Evolutionary conservation across 2,329 filamentous ascomycete species (phyloP).

Genomic region (Fusarium transvaalense): DNA sequence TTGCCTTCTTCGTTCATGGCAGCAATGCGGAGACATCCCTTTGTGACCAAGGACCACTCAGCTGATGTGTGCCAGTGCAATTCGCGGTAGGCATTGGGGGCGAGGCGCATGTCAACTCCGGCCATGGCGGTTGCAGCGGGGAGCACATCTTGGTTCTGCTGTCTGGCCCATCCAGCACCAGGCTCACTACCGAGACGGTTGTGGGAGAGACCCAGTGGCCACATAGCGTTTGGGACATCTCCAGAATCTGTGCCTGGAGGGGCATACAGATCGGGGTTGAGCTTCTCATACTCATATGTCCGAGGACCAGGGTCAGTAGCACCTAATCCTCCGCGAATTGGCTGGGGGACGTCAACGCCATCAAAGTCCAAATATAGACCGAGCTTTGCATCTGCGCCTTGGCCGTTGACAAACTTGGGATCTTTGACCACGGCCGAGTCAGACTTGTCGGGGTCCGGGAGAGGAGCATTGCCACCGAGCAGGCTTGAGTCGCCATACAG

Average conservation of each 20-base stretch:
- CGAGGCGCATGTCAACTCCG: conserved; percentile 25
- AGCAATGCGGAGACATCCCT: conserved; percentile 17
- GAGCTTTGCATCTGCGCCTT: conserved; percentile 13
- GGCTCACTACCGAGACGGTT: conserved; percentile 18
- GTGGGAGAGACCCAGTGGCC: conserved; percentile 17
- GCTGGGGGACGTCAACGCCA: conserved; percentile 10
- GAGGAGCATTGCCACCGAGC: conserved; percentile 14
- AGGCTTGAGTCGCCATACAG: conserved; percentile 13
- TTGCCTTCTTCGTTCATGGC: conserved; percentile 17
- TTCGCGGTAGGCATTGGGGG: conserved; percentile 9
- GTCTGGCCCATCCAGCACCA: conserved; percentile 19
- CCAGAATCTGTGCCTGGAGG: conserved; percentile 16
- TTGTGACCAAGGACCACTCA: conserved; percentile 20
- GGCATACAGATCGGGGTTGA: conserved; percentile 19
- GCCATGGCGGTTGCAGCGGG: conserved; percentile 16
- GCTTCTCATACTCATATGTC: conserved; percentile 21
- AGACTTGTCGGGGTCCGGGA: conserved; percentile 5
- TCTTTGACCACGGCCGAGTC: conserved; percentile 24
- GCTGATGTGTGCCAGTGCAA: conserved; percentile 19
- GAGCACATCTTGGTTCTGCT: conserved; percentile 16
- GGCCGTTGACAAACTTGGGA: conserved; percentile 18
- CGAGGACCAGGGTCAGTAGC: conserved; percentile 22
- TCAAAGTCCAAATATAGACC: conserved; percentile 21
- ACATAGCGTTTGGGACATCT: conserved; percentile 23
- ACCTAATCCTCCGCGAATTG: conserved; percentile 12